Evolutionary conservation across 2,329 filamentous ascomycete genomes (phyloP).

Genomic region (Beauveria sp.): DNA sequence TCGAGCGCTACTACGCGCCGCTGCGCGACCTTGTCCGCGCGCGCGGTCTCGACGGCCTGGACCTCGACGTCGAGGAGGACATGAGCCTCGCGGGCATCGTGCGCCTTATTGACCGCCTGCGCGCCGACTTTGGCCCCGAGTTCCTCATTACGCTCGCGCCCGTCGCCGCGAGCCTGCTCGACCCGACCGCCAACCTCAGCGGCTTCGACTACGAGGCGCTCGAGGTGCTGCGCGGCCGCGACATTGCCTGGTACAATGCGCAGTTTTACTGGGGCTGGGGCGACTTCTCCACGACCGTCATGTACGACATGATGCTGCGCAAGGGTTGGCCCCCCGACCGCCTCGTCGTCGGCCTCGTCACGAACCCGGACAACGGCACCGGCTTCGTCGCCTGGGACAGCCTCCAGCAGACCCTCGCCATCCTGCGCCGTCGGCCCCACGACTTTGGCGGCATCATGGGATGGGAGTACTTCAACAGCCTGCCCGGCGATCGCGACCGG

Average conservation of each 20-base stretch:
- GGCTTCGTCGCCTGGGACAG: constrained; percentile 43
- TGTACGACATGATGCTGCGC: constrained; percentile 44
- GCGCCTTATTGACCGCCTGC: constrained; percentile 59
- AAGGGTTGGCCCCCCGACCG: constrained; percentile 66
- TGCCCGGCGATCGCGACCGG: constrained; percentile 52
- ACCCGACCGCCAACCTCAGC: constrained; percentile 54
- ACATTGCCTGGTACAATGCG: constrained; percentile 79
- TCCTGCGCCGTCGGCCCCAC: constrained; percentile 44
- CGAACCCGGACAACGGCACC: constrained; percentile 65
- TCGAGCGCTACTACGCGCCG: constrained; percentile 67
- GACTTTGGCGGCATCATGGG: constrained; percentile 84
- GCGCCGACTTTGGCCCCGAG: constrained; percentile 56
- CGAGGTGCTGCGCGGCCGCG: constrained; percentile 55
- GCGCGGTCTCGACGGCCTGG: constrained; percentile 59
- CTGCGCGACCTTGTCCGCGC: constrained; percentile 57
- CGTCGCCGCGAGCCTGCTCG: constrained; percentile 64
- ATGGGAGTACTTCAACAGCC: constrained; percentile 89
- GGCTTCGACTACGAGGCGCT: constrained; percentile 76
- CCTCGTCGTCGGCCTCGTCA: constrained; percentile 75
- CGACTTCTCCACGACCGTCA: constrained; percentile 35
- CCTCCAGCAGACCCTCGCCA: constrained; percentile 33
- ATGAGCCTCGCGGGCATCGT: constrained; percentile 62
- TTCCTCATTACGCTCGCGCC: constrained; percentile 80
- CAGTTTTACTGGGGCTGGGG: constrained; percentile 95
- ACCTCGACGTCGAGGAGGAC: constrained; percentile 73